Conservation (phyloP, 1,284 basidiomycete genomes). For the Microbotryum saponariae region DNA sequence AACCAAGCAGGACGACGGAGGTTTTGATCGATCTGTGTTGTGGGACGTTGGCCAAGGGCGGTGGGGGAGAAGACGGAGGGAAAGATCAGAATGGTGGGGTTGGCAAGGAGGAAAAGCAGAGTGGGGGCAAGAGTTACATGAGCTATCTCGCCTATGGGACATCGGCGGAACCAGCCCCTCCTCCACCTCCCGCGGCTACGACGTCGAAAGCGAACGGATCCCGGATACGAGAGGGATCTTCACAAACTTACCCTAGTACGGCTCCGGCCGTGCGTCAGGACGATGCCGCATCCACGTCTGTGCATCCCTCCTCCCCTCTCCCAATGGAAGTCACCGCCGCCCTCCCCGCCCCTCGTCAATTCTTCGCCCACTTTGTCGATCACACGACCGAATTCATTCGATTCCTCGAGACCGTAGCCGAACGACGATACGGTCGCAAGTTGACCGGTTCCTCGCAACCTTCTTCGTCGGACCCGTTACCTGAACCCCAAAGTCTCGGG, state of each 20-base stretch:
- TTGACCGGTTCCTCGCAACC: conserved; percentile 42
- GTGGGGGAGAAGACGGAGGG: neutral
- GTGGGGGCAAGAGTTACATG: conserved; percentile 16
- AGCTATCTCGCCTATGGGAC: conserved; percentile 21
- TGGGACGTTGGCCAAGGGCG: conserved; percentile 41
- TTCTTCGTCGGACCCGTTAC: conserved; percentile 9
- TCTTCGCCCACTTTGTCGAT: conserved; percentile 91
- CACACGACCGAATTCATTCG: conserved; percentile 72
- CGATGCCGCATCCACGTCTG: neutral
- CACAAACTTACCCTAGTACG: too few species aligned
- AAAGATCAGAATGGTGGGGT: neutral
- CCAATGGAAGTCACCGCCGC: conserved; percentile 39
- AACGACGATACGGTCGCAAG: conserved; percentile 69
- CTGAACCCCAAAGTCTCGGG: conserved; percentile 6
- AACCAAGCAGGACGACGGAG: conserved; percentile 80
- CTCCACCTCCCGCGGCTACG: conserved; percentile 32
- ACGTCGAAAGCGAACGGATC: conserved; percentile 9
- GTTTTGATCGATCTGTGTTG: conserved; percentile 88
- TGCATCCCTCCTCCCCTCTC: conserved; percentile 35
- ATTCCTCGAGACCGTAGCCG: conserved; percentile 82
- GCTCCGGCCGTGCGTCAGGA: too few species aligned
- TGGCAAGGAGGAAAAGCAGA: neutral
- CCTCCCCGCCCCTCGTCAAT: conserved; percentile 71
- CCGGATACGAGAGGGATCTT: too few species aligned
- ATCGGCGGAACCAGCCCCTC: neutral